Percentiles rank a stretch among this genome's conserved stretches.
phyloP scores from a whole-genome alignment of 2,329 filamentous ascomycete genomes.

The Endoconidiophora polonica region DNA sequence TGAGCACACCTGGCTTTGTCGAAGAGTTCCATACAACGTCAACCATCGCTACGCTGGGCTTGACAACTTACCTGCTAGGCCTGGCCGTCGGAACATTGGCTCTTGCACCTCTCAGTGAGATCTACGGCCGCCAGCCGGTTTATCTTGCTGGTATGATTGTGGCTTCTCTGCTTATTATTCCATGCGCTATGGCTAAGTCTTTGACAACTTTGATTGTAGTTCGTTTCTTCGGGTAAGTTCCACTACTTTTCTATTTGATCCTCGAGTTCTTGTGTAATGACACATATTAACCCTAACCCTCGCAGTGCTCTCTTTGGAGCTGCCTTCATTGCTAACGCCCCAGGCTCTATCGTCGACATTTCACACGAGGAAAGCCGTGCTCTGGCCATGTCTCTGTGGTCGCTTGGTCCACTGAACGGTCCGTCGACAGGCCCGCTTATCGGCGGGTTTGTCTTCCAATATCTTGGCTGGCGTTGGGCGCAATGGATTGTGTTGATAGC shows the following conservation, averaged over 20 bases:
- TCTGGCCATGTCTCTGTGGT: conserved; percentile 70
- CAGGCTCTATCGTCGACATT: conserved; percentile 70
- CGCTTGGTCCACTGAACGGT: conserved; percentile 70
- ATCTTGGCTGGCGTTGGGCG: conserved; percentile 76
- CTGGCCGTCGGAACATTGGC: conserved; percentile 56
- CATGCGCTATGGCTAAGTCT: conserved; percentile 52
- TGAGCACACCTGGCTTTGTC: conserved; percentile 51
- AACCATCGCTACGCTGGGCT: conserved; percentile 52
- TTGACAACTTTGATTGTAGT: conserved; percentile 52
- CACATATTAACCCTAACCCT: conserved; percentile 14
- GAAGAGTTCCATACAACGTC: conserved; percentile 44
- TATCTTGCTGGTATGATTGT: conserved; percentile 48
- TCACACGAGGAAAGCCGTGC: conserved; percentile 66
- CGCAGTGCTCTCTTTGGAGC: conserved; percentile 48
- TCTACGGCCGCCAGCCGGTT: conserved; percentile 51
- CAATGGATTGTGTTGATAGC: conserved; percentile 69
- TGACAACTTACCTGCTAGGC: conserved; percentile 65
- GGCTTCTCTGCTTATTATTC: conserved; percentile 55
- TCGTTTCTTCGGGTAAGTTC: conserved; percentile 51
- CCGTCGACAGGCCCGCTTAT: conserved; percentile 31
- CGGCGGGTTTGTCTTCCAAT: conserved; percentile 55
- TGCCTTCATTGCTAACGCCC: conserved; percentile 68
- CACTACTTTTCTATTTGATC: background rate
- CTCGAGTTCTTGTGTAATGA: conserved; percentile 18
- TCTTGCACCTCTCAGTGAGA: conserved; percentile 56